phyloP scores from a whole-genome alignment of 805 yeast genomes.

The Starmerella kuoi region DNA sequence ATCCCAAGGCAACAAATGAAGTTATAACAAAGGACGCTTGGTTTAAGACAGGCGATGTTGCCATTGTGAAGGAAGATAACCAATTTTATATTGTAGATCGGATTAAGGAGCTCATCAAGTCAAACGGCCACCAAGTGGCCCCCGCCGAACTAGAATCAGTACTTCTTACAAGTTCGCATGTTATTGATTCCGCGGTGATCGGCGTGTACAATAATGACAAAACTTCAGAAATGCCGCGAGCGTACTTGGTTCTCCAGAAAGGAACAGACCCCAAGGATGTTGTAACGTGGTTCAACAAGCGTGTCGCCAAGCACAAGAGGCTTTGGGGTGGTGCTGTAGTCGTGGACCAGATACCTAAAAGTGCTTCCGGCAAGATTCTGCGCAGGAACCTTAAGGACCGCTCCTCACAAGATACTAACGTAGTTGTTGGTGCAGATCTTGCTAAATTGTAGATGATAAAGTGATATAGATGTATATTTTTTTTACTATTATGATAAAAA shows the following conservation, averaged over 20 bases:
- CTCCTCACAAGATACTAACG: conserved; percentile 16
- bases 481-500: too few relatives aligned
- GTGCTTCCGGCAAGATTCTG: conserved; percentile 89
- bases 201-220: conserved; percentile 63
- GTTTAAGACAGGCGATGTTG: conserved; percentile 51
- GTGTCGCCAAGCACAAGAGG: conserved; percentile 31
- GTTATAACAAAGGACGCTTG: conserved; percentile 37
- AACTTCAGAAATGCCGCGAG: conserved; percentile 50
- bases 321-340: conserved; percentile 43
- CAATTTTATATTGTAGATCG: conserved; percentile 42
- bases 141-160: conserved; percentile 91
- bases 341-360: conserved; percentile 79
- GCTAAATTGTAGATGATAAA: conserved; percentile 16
- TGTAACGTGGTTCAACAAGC: conserved; percentile 28
- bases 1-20: conserved; percentile 38
- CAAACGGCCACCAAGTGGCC: conserved; percentile 75
- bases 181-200: conserved; percentile 80
- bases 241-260: conserved; percentile 26
- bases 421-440: conserved; percentile 15
- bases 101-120: conserved; percentile 56
- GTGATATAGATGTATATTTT: neutral
- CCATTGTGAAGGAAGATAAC: conserved; percentile 31
- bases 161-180: conserved; percentile 58
- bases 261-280: conserved; percentile 22
- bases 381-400: conserved; percentile 72